Evolutionary conservation across 805 yeast genomes (phyloP).

Genomic region (Sugiyamaella smithiae): DNA sequence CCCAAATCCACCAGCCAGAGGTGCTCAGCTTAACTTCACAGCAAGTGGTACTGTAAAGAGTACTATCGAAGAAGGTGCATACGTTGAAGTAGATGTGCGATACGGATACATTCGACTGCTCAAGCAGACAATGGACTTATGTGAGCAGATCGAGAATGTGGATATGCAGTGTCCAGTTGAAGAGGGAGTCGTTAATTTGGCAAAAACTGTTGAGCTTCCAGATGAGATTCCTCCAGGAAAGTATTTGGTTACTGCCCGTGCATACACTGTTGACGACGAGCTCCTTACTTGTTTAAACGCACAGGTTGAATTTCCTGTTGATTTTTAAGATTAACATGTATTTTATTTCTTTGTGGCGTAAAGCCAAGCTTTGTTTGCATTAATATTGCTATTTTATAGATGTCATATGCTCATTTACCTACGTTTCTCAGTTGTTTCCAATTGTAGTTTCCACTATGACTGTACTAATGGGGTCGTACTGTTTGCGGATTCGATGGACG

Average conservation of each 20-base stretch:
- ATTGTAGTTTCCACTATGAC: too few relatives aligned
- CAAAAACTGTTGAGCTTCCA: constrained; percentile 80
- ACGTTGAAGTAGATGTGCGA: constrained; percentile 89
- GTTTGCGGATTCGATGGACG: constrained; percentile 13
- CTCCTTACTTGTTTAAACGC: constrained; percentile 76
- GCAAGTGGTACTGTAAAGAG: constrained; percentile 65
- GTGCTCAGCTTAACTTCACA: constrained; percentile 72
- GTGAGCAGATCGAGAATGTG: constrained; percentile 81
- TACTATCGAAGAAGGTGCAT: constrained; percentile 77
- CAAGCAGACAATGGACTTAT: constrained; percentile 87
- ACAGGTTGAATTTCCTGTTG: constrained; percentile 39
- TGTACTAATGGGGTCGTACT: constrained; percentile 19
- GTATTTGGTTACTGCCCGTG: constrained; percentile 83
- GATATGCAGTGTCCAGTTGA: constrained; percentile 81
- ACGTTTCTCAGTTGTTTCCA: too few relatives aligned
- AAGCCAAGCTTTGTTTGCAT: constrained; percentile 4
- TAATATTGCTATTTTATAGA: neutral
- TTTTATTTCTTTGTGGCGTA: neutral
- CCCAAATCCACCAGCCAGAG: constrained; percentile 90
- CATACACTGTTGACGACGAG: constrained; percentile 79
- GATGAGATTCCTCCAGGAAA: constrained; percentile 93
- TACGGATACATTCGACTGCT: constrained; percentile 88
- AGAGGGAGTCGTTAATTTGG: constrained; percentile 62
- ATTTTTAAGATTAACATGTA: constrained; percentile 5
- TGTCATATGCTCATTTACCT: neutral